A percentile compares a stretch with the other conserved stretches of the same genome.
Evolutionary conservation across 805 yeast genomes (phyloP).

Genomic region (Tetrapisispora pingtungensis): DNA sequence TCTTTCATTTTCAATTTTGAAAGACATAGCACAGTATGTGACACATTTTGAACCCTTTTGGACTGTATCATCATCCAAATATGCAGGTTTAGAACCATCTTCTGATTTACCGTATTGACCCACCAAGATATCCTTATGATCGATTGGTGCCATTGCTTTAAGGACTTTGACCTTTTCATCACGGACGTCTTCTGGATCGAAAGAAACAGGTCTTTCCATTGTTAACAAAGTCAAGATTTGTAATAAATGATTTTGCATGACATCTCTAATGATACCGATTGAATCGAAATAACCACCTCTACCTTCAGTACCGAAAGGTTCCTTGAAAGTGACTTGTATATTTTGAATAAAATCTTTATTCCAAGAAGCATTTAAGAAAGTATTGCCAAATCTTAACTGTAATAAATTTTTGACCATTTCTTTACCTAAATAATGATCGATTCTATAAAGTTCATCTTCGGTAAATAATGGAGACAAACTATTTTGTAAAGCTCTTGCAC

Average conservation of each 20-base stretch:
- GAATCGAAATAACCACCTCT: constrained; percentile 96
- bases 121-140: constrained; percentile 53
- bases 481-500: constrained; percentile 67
- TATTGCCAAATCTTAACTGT: constrained; percentile 84
- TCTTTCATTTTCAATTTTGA: constrained; percentile 80
- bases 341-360: constrained; percentile 65
- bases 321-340: constrained; percentile 88
- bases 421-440: constrained; percentile 95
- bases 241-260: constrained; percentile 93
- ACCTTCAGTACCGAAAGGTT: constrained; percentile 98
- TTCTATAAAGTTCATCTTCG: constrained; percentile 88
- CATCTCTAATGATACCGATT: constrained; percentile 94
- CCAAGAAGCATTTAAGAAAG: constrained; percentile 83
- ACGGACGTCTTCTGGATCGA: constrained; percentile 84
- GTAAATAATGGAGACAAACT: constrained; percentile 75
- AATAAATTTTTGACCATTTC: constrained; percentile 94
- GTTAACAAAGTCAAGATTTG: constrained; percentile 87
- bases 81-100: constrained; percentile 86
- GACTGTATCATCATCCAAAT: constrained; percentile 87
- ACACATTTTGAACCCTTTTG: constrained; percentile 72
- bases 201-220: constrained; percentile 92
- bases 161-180: constrained; percentile 93
- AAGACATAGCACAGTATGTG: constrained; percentile 79
- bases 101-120: constrained; percentile 83
- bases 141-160: constrained; percentile 65